Base-by-base conservation (phyloP, 371 early-diverging fungal genomes). In the Mortierella sp. region DNA sequence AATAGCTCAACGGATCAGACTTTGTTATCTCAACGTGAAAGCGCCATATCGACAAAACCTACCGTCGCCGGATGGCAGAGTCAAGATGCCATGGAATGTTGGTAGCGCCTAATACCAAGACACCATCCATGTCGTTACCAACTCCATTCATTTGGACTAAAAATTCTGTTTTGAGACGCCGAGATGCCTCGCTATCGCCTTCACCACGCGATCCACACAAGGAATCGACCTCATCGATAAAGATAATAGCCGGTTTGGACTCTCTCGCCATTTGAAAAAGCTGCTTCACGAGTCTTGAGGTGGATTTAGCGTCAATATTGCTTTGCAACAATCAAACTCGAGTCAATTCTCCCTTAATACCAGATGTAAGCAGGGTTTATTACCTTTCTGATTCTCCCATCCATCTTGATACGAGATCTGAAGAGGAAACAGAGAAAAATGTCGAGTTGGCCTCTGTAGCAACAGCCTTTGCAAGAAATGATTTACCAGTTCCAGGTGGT, bases 91-190 rank as follows among this genome's bases (percentile, higher is more conserved):
- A 98, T 58, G 98, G 99, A 45, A 96, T 95, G 85, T 99, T 99
- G 10, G 98, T 98, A 2, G 98, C 99, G 2, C 96, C 99, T 32
- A 98, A 84, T 2, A 99, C 97, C 65, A 99, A 85, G 4, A 99
- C 93, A 17, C 98, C 97, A 40, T 89, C 92, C 87, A 93, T 94
- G 73, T 98, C 97, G 74, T 95, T 93, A 26, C 97, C 97, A 10
- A 97, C 98, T 66, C 99, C 99, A 73, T 99, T 95, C 97, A 99
- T 98, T 84, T 98, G 99, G 34, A 99, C 98, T 9, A 98, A 86
- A 58, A 99, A 94, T 86, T 99, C 96, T 4, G 96, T 96, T 85
- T 96, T 96, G 83, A 99, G 96, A 65, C 99, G 89, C 59, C 98
- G 87, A 49, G 93, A 91, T 8, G 99, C 98, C 76, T 99, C 99